Percentiles rank a stretch among this genome's conserved stretches.
Evolutionary conservation across 306 rosid species (phyloP).

Genomic region (Erythrophleum fordii): DNA sequence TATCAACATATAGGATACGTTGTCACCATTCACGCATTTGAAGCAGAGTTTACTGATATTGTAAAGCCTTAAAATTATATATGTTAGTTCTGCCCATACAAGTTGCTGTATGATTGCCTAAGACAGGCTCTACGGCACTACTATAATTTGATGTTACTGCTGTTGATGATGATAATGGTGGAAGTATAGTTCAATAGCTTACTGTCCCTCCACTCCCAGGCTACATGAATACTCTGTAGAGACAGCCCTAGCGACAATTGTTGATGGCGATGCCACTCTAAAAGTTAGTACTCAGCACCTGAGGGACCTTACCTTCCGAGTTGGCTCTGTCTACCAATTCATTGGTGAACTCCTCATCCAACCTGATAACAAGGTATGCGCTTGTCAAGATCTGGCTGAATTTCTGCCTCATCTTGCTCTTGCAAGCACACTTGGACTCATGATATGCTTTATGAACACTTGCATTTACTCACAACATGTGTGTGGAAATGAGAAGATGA

Average conservation of each 20-base stretch:
- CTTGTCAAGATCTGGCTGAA: conserved; percentile 12
- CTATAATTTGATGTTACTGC: conserved; percentile 11
- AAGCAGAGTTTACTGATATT: neutral
- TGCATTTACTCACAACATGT: neutral
- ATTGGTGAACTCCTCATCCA: conserved; percentile 79
- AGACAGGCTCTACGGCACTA: neutral
- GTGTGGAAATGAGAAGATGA: neutral
- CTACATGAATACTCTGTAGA: conserved; percentile 63
- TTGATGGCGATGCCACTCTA: conserved; percentile 58
- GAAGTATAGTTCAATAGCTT: conserved; percentile 23
- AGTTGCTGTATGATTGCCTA: conserved; percentile 33
- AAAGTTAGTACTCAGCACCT: conserved; percentile 65
- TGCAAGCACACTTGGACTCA: conserved; percentile 14
- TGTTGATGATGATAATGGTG: neutral
- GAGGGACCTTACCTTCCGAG: conserved; percentile 62
- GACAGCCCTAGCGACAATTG: conserved; percentile 65
- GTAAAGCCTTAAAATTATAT: neutral
- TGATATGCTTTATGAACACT: conserved; percentile 20
- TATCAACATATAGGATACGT: neutral
- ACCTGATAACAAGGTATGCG: conserved; percentile 65
- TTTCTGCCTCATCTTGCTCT: neutral
- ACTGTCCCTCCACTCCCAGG: conserved; percentile 43
- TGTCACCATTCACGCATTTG: neutral
- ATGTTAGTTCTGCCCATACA: neutral
- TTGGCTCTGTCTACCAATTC: conserved; percentile 80